phyloP scores from a whole-genome alignment of 2,329 filamentous ascomycete genomes.

The Talaromyces sp. region DNA sequence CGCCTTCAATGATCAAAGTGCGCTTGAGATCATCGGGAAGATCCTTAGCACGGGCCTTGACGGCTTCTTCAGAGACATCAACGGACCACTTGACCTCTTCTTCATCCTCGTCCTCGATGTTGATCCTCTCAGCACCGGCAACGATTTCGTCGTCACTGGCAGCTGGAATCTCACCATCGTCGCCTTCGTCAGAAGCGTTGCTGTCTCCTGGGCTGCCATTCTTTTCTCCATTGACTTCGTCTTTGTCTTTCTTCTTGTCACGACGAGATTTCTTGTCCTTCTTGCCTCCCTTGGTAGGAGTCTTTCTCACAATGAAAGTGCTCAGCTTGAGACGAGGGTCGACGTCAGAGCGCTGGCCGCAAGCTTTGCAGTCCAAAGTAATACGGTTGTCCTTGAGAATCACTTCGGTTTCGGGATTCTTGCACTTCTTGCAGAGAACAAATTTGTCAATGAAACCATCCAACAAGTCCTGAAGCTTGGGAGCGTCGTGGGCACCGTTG shows the following conservation, averaged over 20 bases:
- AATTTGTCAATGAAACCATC: slow-evolving; percentile 99
- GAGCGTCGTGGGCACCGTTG: slow-evolving; percentile 93
- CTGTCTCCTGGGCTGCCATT: slow-evolving; percentile 64
- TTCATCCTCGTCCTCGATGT: slow-evolving; percentile 62
- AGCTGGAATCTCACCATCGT: slow-evolving; percentile 64
- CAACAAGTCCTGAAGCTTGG: slow-evolving; percentile 95
- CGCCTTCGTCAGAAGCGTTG: slow-evolving; percentile 58
- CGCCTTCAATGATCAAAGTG: slow-evolving; percentile 78
- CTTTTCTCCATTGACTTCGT: slow-evolving; percentile 55
- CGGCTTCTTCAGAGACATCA: slow-evolving; percentile 91
- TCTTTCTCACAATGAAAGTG: slow-evolving; percentile 95
- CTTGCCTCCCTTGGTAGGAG: slow-evolving; percentile 85
- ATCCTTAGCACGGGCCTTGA: slow-evolving; percentile 88
- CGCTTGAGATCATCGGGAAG: slow-evolving; percentile 94
- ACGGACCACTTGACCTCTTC: slow-evolving; percentile 87
- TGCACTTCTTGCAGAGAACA: slow-evolving; percentile 99
- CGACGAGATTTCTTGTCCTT: slow-evolving; percentile 91
- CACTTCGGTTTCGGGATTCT: slow-evolving; percentile 97
- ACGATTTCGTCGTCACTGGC: slow-evolving; percentile 87
- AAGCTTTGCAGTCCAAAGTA: slow-evolving; percentile 96
- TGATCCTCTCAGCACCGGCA: slow-evolving; percentile 65
- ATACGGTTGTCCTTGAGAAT: slow-evolving; percentile 92
- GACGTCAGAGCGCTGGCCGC: slow-evolving; percentile 86
- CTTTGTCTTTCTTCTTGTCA: slow-evolving; percentile 72
- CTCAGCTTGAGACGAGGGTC: slow-evolving; percentile 93